phyloP scores from a whole-genome alignment of 2,329 filamentous ascomycete species.

The Exophiala sp. region DNA sequence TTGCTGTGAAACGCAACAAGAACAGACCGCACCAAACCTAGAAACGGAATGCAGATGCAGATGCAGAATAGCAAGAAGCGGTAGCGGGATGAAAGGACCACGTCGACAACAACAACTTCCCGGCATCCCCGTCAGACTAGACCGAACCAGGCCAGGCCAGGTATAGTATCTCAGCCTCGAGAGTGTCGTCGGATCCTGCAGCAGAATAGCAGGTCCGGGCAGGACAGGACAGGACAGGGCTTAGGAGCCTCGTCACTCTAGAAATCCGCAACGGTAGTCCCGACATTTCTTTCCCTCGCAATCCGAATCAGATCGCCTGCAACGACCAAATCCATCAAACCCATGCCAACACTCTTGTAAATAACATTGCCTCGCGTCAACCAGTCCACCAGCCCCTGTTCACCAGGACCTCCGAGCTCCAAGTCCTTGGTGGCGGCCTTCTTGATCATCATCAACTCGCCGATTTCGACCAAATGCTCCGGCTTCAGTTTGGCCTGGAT shows the following conservation, averaged over 20 bases:
- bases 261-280: constrained; percentile 44
- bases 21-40: too few species aligned
- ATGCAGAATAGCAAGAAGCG: too few species aligned
- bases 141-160: too few species aligned
- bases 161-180: too few species aligned
- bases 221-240: too few species aligned
- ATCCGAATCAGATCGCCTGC: constrained; percentile 53
- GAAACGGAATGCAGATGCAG: too few species aligned
- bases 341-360: constrained; percentile 64
- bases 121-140: too few species aligned
- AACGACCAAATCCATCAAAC: constrained; percentile 62
- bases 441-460: constrained; percentile 67
- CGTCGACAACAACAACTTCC: too few species aligned
- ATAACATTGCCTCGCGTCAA: constrained; percentile 59
- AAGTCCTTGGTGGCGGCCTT: constrained; percentile 41
- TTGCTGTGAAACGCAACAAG: too few species aligned
- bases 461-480: constrained; percentile 76
- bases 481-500: constrained; percentile 68
- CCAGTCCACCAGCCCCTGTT: constrained; percentile 52
- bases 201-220: too few species aligned
- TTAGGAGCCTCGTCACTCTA: constrained; percentile 17
- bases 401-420: constrained; percentile 35
- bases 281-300: constrained; percentile 51
- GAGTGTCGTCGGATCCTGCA: too few species aligned
- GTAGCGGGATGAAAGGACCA: too few species aligned